Percentiles rank a stretch among this genome's conserved stretches.
phyloP scores from a whole-genome alignment of 1,139 yeast species.

The Blastobotrys malaysiensis region DNA sequence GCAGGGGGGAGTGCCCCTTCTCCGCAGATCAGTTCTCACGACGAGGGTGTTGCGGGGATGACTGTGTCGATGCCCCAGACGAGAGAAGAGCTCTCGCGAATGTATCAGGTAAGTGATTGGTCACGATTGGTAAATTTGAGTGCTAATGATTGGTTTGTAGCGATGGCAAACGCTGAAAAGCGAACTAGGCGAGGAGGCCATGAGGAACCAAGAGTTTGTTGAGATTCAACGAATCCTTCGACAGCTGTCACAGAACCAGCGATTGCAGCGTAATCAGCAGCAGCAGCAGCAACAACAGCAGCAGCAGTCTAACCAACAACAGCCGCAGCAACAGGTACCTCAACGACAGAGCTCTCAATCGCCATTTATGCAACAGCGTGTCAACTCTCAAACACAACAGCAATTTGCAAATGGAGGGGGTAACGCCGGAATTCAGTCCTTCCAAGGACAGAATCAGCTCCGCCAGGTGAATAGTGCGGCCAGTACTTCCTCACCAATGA shows the following conservation, averaged over 20 bases:
- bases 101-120: slow-evolving; percentile 12
- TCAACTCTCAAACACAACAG: background rate
- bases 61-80: slow-evolving; percentile 9
- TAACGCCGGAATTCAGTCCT: background rate
- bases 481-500: background rate
- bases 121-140: background rate
- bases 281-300: slow-evolving; percentile 21
- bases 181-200: slow-evolving; percentile 36
- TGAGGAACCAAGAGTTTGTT: slow-evolving; percentile 32
- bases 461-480: background rate
- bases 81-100: slow-evolving; percentile 12
- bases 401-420: slow-evolving; percentile 1
- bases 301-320: slow-evolving; percentile 24
- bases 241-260: slow-evolving; percentile 30
- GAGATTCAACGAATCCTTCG: slow-evolving; percentile 29
- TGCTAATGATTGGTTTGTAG: slow-evolving; percentile 23
- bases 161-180: slow-evolving; percentile 32
- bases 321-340: slow-evolving; percentile 15
- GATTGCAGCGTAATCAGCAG: slow-evolving; percentile 34
- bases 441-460: slow-evolving; percentile 7
- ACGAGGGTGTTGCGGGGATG: background rate
- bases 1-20: background rate
- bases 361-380: slow-evolving; percentile 5
- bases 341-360: slow-evolving; percentile 6
- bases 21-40: background rate